Base-by-base conservation (phyloP, 352 stramenopile genomes). In the Phytophthora brassicae region DNA sequence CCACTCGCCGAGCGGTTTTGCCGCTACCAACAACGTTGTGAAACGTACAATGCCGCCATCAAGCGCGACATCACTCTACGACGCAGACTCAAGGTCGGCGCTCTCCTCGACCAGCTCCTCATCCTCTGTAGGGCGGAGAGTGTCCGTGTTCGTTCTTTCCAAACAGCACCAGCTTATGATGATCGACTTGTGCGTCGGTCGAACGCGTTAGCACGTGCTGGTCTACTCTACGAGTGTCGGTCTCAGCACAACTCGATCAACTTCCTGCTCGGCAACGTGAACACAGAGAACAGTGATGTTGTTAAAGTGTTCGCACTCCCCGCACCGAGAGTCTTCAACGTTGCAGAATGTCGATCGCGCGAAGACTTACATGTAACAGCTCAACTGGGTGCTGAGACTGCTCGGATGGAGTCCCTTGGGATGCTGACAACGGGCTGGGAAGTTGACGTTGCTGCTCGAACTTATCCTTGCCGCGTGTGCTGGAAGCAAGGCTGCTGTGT, bases 1-100 rank as follows among this genome's bases (percentile, higher is more conserved):
- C 17, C 36, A 60, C 24, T 56, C 61, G 12, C 48, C 66, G 6
- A 14, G 49, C 3, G 60, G 66, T 17, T 61, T 36, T 35, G 60
- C 60, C 0, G 61, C 65, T 6, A 73, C 65, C 2, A 73, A 65
- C 31, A 63, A 73, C 16, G 59, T 55, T 0, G 45, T 49, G 55
- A 74, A 17, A 48, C 65, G 2, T 77, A 64, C 43, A 78, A 75
- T 36, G 26, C 43, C 3, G 31, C 24, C 1, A 53, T 78, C 20
- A 75, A 78, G 33, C 39, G 56, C 26, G 60, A 66, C 6, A 59
- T 68, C 19, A 60, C 55, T 2, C 4, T 66, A 17, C 60, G 49
- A 0, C 35, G 38, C 0, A 45, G 60, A 1, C 16, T 68, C 3
- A 64, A 60, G n/a, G 12, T 69, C 11, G 64, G 62, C 20, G 24